phyloP scores from a whole-genome alignment of 1,284 basidiomycete genomes.

The Ganoderma lucidum region DNA sequence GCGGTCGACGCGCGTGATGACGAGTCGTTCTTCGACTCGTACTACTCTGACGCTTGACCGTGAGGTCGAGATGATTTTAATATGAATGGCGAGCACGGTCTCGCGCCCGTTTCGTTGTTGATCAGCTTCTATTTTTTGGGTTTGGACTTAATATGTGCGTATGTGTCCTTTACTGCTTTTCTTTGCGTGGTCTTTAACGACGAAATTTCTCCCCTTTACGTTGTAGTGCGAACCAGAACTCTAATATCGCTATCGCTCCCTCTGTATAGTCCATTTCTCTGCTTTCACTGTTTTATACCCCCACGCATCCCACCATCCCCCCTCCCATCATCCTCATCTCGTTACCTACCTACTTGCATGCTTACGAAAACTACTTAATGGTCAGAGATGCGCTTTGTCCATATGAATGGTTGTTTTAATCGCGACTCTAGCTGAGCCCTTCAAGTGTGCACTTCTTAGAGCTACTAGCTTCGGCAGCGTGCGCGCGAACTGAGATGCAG shows the following conservation, averaged over 20 bases:
- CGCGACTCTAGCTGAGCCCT: neutral
- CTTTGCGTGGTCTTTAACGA: slow-evolving; percentile 15
- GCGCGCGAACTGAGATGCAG: neutral
- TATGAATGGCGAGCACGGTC: slow-evolving; percentile 7
- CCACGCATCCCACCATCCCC: slow-evolving; percentile 4
- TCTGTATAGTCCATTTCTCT: slow-evolving; percentile 15
- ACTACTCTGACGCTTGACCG: slow-evolving; percentile 31
- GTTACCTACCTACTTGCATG: neutral
- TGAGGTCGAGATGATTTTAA: neutral
- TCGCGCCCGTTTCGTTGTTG: neutral
- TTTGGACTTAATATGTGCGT: slow-evolving; percentile 17
- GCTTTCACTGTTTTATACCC: slow-evolving; percentile 12
- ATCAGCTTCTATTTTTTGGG: neutral
- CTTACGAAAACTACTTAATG: neutral
- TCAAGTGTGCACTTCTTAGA: neutral
- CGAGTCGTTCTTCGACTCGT: slow-evolving; percentile 13
- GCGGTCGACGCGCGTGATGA: slow-evolving; percentile 5
- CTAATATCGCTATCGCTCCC: slow-evolving; percentile 16
- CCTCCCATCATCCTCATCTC: neutral
- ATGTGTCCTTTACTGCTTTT: neutral
- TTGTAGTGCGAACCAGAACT: neutral
- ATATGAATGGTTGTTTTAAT: neutral
- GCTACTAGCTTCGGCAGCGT: neutral
- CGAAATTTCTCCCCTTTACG: neutral
- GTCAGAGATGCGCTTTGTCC: slow-evolving; percentile 7